These are phyloP conservation scores for Ophryocystis elektroscirrha DNA, from an alignment of 169 alveolate species.

Conservation along the genomic window DNA sequence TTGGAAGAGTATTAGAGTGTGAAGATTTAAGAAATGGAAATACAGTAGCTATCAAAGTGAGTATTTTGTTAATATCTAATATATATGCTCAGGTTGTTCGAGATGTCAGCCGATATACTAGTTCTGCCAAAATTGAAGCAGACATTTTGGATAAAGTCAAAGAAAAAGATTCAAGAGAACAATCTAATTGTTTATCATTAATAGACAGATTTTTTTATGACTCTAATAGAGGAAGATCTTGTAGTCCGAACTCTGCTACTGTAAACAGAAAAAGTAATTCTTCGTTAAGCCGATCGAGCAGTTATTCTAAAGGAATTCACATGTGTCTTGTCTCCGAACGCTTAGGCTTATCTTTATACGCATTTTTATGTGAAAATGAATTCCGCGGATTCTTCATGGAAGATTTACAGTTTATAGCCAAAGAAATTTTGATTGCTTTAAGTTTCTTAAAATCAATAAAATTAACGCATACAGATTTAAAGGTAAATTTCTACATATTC, in stretches of 20 bases:
- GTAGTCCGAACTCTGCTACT: background rate
- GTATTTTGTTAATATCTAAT: too few species aligned
- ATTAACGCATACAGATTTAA: conserved; percentile 84
- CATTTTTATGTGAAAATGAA: conserved; percentile 57
- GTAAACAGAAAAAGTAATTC: background rate
- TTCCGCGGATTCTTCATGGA: conserved; percentile 61
- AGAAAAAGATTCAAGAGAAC: background rate
- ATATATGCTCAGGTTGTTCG: too few species aligned
- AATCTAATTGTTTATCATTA: background rate
- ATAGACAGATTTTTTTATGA: background rate
- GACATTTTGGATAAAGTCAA: conserved; percentile 59
- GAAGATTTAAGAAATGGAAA: conserved; percentile 40
- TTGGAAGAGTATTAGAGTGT: conserved; percentile 74
- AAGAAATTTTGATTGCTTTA: conserved; percentile 58
- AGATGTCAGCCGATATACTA: conserved; percentile 64
- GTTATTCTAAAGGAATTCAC: conserved; percentile 23
- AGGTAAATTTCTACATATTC: conserved; percentile 10
- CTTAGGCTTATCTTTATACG: conserved; percentile 73
- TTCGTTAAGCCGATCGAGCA: background rate
- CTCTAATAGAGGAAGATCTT: background rate
- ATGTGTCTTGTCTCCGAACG: conserved; percentile 73
- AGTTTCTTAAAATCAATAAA: conserved; percentile 52
- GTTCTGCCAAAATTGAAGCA: conserved; percentile 78
- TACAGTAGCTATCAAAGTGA: conserved; percentile 57
- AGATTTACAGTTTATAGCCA: conserved; percentile 63